A percentile compares a stretch with the other conserved stretches of the same genome.
Conservation (phyloP, 2,329 filamentous ascomycete genomes). For the Ophiostoma australiae region DNA sequence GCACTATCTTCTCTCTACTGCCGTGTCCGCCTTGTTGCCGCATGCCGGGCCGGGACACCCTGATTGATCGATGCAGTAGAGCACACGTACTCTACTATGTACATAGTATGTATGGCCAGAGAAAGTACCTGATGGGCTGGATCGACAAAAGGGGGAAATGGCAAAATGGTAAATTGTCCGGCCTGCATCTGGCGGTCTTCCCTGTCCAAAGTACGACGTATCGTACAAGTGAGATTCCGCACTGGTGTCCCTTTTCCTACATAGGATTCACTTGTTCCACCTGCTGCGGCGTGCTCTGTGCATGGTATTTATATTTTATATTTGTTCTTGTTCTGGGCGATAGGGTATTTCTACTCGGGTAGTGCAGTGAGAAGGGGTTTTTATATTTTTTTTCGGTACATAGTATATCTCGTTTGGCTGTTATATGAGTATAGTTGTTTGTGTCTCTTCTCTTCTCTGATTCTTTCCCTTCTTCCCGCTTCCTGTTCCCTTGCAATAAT, state of each 20-base stretch:
- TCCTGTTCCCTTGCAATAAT: not conserved
- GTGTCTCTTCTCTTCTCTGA: not conserved
- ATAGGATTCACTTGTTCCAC: too few species aligned
- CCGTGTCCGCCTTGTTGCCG: constrained; percentile 5
- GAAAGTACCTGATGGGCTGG: not conserved
- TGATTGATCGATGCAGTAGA: not conserved
- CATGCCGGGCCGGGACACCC: constrained; percentile 1
- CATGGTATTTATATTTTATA: not conserved
- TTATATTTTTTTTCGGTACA: too few species aligned
- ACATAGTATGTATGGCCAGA: not conserved
- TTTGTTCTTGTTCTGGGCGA: not conserved
- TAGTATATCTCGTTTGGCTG: too few species aligned
- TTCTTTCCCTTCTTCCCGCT: not conserved
- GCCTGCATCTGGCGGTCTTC: not conserved
- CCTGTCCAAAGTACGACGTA: not conserved
- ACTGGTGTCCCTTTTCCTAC: too few species aligned
- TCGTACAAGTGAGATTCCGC: too few species aligned
- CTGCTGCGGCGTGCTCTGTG: too few species aligned
- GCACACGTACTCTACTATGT: not conserved
- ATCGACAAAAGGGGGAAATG: not conserved
- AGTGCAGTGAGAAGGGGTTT: too few species aligned
- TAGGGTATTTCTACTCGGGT: too few species aligned
- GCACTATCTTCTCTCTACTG: not conserved
- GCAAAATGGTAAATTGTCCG: not conserved
- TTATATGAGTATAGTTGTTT: too few species aligned